Evolutionary conservation across 1,284 basidiomycete genomes (phyloP), one percentile per base, ranked within the genome.

Genomic region (Trichosporon sp.): DNA sequence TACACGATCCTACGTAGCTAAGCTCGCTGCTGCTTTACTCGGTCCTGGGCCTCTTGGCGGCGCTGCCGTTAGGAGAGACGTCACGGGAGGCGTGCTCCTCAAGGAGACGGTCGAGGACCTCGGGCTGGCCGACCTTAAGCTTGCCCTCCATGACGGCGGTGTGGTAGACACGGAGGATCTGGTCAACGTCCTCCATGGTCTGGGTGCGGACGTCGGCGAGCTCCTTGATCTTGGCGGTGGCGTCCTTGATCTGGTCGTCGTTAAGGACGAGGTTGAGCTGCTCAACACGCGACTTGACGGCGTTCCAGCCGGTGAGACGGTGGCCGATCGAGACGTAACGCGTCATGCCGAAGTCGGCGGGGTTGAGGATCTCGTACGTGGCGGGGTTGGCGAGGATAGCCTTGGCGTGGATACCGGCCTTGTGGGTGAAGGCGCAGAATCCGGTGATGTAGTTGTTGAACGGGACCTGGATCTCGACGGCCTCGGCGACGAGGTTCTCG

Each of bases 391-490:
- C 98, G 70, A 99, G 90, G 85, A 99, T 99, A 56, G 97, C 97
- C 89, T 99, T 99, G 86, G 97, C 97, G 85, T 99, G 97, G 78
- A 99, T 99, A 85, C 97, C 97, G 38, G 97, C 97, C 91, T 99
- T 99, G 91, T 99, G 97, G 32, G 97, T 99, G 87, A 99, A 99
- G 19, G 97, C 97, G 83, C 97, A 99, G 87, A 98, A 99, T 37
- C 97, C 97, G 70, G 88, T 89, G 78, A 89, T 88, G 81, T 87
- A 87, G 85, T 85, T 86, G 83, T 84, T 84, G 78, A 99, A 99
- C 51, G 97, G 96, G 63, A 99, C 91, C 79, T 95, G 94, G 83
- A 99, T 94, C 85, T 98, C 94, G 74, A 99, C 97, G 67, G 96
- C 96, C 85, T 98, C 96, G 71, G 97, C 97, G 75, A 99, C 96